Evolutionary conservation across 1,284 basidiomycete genomes (phyloP).

Genomic region (Leccinum griseonigrum): DNA sequence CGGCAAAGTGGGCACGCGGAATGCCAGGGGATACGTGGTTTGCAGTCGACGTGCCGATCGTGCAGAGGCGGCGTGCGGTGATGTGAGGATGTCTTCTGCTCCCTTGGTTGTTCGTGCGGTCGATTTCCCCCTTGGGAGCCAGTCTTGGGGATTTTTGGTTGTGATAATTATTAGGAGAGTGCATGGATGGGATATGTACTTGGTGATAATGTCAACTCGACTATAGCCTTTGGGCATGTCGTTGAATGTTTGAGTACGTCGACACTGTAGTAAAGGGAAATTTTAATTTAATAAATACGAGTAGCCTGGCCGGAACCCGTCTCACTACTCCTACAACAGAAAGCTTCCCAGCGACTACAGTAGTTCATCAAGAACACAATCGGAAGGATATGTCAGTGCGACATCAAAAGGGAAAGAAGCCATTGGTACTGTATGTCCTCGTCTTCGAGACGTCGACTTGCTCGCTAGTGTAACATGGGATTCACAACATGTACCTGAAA

Average conservation of each 20-base stretch:
- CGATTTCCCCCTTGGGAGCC: background rate
- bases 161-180: background rate
- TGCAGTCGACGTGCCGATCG: background rate
- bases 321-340: background rate
- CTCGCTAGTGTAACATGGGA: background rate
- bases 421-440: background rate
- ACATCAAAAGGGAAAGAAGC: background rate
- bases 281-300: background rate
- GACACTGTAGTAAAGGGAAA: background rate
- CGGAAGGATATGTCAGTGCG: background rate
- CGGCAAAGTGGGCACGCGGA: background rate
- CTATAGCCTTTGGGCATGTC: background rate
- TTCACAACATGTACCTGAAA: constrained; percentile 59
- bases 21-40: background rate
- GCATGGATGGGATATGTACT: background rate
- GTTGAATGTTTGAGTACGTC: background rate
- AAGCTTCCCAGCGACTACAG: background rate
- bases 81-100: background rate
- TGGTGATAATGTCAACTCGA: background rate
- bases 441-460: background rate
- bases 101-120: background rate
- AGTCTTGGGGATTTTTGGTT: background rate
- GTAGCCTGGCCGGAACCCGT: background rate
- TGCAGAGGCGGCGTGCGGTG: background rate
- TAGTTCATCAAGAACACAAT: background rate